phyloP scores from a whole-genome alignment of 768 basidiomycete species.

The Pleurotus giganteus region DNA sequence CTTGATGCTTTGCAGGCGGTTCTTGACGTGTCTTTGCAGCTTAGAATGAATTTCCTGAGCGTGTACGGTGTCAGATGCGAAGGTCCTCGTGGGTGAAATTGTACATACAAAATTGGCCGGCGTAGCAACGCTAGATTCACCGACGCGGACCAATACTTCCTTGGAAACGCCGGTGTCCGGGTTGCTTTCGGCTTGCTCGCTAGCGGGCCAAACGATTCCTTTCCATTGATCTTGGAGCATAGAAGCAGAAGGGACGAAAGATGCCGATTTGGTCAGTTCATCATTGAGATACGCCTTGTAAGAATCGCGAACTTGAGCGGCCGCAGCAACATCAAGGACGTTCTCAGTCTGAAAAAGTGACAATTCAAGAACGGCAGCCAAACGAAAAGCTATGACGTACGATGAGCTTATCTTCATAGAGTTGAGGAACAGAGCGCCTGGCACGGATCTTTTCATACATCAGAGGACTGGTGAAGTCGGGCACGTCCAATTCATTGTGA shows the following conservation, averaged over 20 bases:
- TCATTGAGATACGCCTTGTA: conserved; percentile 66
- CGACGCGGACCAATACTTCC: conserved; percentile 54
- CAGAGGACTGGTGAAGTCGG: conserved; percentile 80
- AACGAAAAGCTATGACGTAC: conserved; percentile 39
- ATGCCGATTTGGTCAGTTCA: conserved; percentile 48
- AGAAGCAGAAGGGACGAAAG: conserved; percentile 47
- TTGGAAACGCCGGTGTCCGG: conserved; percentile 68
- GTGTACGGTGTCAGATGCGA: no score
- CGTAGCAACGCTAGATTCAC: conserved; percentile 62
- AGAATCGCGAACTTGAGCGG: conserved; percentile 46
- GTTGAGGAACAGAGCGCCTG: conserved; percentile 70
- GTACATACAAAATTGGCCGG: conserved; percentile 62
- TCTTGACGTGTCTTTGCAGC: conserved; percentile 76
- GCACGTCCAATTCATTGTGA: conserved; percentile 88
- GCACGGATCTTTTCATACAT: conserved; percentile 90
- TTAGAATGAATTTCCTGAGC: conserved; percentile 76
- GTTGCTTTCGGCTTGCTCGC: conserved; percentile 43
- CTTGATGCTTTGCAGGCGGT: conserved; percentile 67
- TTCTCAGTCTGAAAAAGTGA: conserved; percentile 39
- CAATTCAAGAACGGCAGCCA: background rate
- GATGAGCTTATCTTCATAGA: conserved; percentile 78
- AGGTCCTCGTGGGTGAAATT: background rate
- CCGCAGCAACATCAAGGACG: conserved; percentile 48
- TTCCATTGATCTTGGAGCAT: conserved; percentile 71
- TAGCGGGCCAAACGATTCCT: conserved; percentile 62